A percentile compares a stretch with the other conserved stretches of the same genome.
Evolutionary conservation across 768 basidiomycete genomes (phyloP).

Genomic region (Tulasnella sp.): DNA sequence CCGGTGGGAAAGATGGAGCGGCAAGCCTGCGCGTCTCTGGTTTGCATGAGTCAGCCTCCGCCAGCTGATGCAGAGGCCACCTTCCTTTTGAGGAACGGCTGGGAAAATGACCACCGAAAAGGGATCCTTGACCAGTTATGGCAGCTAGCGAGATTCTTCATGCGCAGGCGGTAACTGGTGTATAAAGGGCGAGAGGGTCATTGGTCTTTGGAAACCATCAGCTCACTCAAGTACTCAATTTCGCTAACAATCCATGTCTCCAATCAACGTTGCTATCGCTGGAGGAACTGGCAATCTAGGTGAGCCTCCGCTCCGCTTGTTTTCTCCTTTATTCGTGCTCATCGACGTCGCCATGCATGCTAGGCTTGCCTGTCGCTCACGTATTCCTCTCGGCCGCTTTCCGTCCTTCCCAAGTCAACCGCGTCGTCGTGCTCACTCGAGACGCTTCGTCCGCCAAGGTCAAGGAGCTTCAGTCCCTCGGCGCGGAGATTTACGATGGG

Average conservation of each 20-base stretch:
- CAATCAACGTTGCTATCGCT: constrained; percentile 6
- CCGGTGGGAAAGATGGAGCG: neutral
- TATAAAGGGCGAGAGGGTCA: neutral
- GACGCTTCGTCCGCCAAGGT: neutral
- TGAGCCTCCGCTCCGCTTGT: neutral
- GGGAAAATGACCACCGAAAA: neutral
- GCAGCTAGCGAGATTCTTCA: neutral
- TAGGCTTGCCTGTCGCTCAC: neutral
- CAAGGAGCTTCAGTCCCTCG: neutral
- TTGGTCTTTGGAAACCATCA: neutral
- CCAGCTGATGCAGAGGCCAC: neutral
- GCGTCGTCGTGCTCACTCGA: neutral
- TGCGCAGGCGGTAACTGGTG: neutral
- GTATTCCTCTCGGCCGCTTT: neutral
- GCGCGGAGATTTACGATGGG: neutral
- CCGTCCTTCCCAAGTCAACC: neutral
- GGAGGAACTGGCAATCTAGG: constrained; percentile 3
- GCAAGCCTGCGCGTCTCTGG: neutral
- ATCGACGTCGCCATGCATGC: neutral
- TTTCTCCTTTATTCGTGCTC: neutral
- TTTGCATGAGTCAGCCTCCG: neutral
- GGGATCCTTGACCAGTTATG: neutral
- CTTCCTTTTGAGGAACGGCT: neutral
- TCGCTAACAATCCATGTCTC: neutral
- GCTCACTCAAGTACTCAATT: neutral